Evolutionary conservation across 805 yeast genomes (phyloP), one percentile per base, ranked within the genome.

Genomic region (Candida hungchunana): DNA sequence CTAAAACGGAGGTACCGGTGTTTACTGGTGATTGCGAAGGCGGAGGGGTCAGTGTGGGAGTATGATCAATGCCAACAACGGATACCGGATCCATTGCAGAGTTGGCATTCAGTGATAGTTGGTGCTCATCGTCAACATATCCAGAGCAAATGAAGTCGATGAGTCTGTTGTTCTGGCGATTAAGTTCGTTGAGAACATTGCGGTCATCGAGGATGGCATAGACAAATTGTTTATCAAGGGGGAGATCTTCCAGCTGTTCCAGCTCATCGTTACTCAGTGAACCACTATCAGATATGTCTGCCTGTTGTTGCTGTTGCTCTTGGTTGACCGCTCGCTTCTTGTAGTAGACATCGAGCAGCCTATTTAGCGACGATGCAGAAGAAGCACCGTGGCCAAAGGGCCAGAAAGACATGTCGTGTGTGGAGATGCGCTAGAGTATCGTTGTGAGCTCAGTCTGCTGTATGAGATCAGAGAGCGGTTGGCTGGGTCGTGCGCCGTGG

Each of bases 141-240:
- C 72, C 72, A 37, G 65, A 58, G 40, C 78, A 68, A 20, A 77
- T 58, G 38, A 77, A 63, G 48, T 77, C 82, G 12, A 77, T 44
- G 34, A 71, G 53, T 42, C 67, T 69, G 36, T 60, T 61, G 42
- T 66, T 65, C 46, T 64, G 66, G 16, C 56, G 55, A 23, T 60
- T 52, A 30, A 69, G 45, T 34, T 60, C 63, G 34, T 45, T 60
- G 31, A 67, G 44, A n/a, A 68, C 46, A 32, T 59, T 61, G 1
- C 62, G 51, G 42, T 67, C 70, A 31, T 60, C 62, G 22, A 67
- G 38, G 2, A 64, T 43, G 29, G 50, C 44, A 42, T 62, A 60
- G 11, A 68, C 63, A 40, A 64, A 69, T 14, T 51, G 49, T 35
- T 37, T 34, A 31, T 53, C 48, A 10, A 53, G 36, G 6, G 27